Conservation (phyloP, 139 green algal species). For the Pleodorina starrii region DNA sequence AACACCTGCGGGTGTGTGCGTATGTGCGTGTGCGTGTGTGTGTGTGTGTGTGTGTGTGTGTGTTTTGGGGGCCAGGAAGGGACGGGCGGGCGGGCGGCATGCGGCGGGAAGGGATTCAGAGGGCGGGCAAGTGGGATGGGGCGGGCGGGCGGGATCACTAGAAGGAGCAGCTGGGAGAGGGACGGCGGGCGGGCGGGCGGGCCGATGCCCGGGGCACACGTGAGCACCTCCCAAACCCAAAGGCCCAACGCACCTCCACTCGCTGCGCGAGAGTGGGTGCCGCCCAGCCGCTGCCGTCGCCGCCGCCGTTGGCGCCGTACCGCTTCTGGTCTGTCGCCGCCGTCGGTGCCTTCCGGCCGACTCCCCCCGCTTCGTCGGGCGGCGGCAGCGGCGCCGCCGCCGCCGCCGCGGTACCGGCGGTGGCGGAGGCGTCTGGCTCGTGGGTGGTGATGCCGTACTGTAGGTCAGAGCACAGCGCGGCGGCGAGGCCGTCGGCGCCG, state of each 20-base stretch:
- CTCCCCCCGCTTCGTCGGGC: no score
- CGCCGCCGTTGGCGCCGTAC: not conserved
- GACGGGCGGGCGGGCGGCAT: no score
- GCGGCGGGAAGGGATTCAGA: not conserved
- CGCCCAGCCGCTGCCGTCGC: not conserved
- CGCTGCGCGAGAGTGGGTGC: not conserved
- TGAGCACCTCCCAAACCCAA: not conserved
- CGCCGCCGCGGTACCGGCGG: not conserved
- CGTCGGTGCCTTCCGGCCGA: not conserved
- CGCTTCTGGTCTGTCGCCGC: not conserved
- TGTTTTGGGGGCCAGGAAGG: no score
- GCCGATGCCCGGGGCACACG: no score
- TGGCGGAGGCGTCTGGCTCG: not conserved
- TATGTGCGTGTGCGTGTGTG: no score
- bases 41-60: no score
- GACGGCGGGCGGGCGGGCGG: no score
- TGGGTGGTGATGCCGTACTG: not conserved
- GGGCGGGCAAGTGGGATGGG: not conserved
- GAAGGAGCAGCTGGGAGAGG: no score
- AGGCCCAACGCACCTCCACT: not conserved
- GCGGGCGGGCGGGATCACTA: no score
- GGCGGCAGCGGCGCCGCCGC: not conserved
- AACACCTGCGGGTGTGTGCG: constrained; percentile 25
- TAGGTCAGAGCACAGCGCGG: not conserved
- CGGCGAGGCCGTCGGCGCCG: constrained; percentile 3